phyloP scores from a whole-genome alignment of 176 grass and related monocot species.

The Alopecurus myosuroides region DNA sequence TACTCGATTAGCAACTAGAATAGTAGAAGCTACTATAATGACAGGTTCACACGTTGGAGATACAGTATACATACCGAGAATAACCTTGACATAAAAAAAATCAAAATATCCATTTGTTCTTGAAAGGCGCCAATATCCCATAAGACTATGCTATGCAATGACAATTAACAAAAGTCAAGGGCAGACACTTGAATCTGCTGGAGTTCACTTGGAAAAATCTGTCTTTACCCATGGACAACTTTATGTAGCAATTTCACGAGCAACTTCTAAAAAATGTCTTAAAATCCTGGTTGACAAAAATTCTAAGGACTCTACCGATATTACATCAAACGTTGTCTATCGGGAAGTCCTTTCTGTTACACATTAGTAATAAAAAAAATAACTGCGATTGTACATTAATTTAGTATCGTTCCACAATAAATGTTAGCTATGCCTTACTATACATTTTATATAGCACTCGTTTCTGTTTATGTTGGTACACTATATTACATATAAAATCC shows the following conservation, averaged over 20 bases:
- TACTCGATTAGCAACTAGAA: background rate
- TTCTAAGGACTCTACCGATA: background rate
- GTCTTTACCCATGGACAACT: background rate
- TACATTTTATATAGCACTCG: too few species aligned
- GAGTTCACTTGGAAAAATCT: background rate
- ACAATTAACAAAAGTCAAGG: background rate
- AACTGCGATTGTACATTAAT: too few species aligned
- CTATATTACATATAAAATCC: too few species aligned
- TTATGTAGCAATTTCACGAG: background rate
- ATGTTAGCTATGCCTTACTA: too few species aligned
- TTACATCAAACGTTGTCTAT: background rate
- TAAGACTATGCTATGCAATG: too few species aligned
- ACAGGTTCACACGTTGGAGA: background rate
- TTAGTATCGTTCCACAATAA: too few species aligned
- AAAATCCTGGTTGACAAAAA: background rate
- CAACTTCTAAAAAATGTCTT: background rate
- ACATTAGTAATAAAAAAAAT: background rate
- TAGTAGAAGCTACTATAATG: background rate
- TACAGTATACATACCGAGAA: background rate
- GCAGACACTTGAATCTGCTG: background rate
- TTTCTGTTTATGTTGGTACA: too few species aligned
- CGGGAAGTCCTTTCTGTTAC: background rate
- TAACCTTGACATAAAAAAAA: background rate
- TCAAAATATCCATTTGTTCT: too few species aligned
- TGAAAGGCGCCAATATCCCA: too few species aligned